phyloP scores from a whole-genome alignment of 139 green algal genomes.

The Closterium sp. region DNA sequence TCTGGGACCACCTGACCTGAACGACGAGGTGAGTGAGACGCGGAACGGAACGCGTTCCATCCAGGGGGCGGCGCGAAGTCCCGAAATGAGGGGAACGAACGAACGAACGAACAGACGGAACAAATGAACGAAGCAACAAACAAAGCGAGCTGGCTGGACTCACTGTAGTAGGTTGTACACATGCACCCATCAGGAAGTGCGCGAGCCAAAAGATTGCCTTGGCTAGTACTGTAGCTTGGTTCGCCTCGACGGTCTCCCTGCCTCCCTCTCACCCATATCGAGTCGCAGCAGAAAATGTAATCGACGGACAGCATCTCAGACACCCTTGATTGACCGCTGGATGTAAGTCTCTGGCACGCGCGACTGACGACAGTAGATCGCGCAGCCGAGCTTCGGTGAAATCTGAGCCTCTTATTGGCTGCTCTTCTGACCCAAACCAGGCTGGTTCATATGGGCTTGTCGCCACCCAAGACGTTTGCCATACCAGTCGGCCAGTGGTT shows the following conservation, averaged over 20 bases:
- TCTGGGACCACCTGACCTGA: not conserved
- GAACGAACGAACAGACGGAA: not conserved
- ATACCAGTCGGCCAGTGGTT: not conserved
- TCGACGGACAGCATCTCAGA: not conserved
- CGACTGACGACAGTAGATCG: not conserved
- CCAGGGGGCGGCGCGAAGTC: not conserved
- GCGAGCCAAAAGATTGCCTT: not conserved
- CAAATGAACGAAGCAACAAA: not conserved
- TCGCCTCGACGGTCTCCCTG: not conserved
- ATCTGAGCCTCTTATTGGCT: not conserved
- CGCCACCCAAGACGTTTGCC: not conserved
- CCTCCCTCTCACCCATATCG: not conserved
- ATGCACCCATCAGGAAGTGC: not conserved
- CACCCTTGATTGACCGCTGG: not conserved
- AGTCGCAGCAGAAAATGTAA: not conserved
- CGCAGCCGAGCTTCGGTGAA: not conserved
- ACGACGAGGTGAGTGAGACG: not conserved
- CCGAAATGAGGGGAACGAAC: not conserved
- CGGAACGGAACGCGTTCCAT: not conserved
- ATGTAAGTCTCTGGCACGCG: not conserved
- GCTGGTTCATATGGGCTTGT: not conserved
- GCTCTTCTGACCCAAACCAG: not conserved
- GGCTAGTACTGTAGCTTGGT: not conserved
- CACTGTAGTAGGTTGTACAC: not conserved
- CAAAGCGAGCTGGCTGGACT: not conserved